Percentiles rank a stretch among this genome's conserved stretches.
Conservation (phyloP, 2,329 filamentous ascomycete species). For the Microsporum audouinii region DNA sequence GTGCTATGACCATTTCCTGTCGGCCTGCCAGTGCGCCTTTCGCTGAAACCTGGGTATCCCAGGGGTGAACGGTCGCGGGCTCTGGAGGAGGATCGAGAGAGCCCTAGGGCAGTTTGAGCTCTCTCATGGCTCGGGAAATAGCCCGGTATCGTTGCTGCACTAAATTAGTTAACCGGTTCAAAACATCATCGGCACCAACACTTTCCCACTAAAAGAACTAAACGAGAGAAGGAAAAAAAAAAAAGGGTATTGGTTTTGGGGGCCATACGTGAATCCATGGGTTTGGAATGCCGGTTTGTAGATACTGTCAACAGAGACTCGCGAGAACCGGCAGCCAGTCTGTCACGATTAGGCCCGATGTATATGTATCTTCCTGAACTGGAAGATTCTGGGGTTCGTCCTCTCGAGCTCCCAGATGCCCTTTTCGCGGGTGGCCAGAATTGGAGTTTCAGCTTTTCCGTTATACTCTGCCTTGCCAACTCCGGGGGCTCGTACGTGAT, state of each 20-base stretch:
- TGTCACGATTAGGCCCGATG: background rate
- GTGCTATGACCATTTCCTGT: background rate
- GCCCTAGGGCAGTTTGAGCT: conserved; percentile 19
- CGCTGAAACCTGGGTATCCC: background rate
- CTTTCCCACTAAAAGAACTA: background rate
- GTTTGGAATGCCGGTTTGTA: background rate
- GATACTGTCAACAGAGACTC: background rate
- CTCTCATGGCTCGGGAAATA: conserved; percentile 19
- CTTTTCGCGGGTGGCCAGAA: conserved; percentile 19
- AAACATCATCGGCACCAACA: background rate
- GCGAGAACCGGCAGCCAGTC: background rate
- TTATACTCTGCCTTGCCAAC: conserved; percentile 7
- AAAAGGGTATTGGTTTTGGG: background rate
- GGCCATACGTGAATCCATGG: conserved; percentile 21
- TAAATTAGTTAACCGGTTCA: background rate
- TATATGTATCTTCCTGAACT: conserved; percentile 1
- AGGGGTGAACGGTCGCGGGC: background rate
- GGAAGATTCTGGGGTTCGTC: conserved; percentile 12
- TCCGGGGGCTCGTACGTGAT: background rate
- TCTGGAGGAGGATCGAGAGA: background rate
- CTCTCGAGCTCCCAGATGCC: conserved; percentile 8
- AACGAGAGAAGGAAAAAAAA: background rate
- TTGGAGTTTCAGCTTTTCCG: conserved; percentile 16
- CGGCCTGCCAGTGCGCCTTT: background rate
- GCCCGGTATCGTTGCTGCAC: conserved; percentile 22